Base-by-base conservation (phyloP, 2,329 filamentous ascomycete genomes). In the Fusarium sp. region DNA sequence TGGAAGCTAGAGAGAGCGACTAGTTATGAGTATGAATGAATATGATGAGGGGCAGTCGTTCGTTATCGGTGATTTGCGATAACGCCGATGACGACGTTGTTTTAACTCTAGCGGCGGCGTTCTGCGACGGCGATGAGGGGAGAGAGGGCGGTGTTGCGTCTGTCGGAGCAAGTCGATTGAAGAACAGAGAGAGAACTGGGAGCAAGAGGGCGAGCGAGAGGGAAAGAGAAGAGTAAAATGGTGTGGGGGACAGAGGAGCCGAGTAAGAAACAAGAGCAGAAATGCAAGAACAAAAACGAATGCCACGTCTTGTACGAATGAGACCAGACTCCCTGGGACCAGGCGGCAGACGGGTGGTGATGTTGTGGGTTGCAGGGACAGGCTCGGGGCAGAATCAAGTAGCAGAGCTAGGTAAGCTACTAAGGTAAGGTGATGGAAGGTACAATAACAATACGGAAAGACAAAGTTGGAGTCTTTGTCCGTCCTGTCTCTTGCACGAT, bases 41-140 rank as follows among this genome's bases (percentile, higher is more conserved):
- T 59, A 43, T 49, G 58, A 68, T 67, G 71, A 73, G 73, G 72
- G 72, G 72, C 64, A 66, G 49, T 73, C 54, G 60, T 69, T 73
- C 62, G 70, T 72, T 74, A 71, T 74, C 72, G 67, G 70, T 50
- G 65, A 62, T 61, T 33, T 69, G 70, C 70, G 72, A 74, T 73
- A 74, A 73, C 71, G 69, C 72, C 67, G 59, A 75, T 70, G 73
- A 72, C 68, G 71, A 73, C 67, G 71, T 71, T 63, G 67, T 58
- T 60, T 70, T 44, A 61, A 55, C 61, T 71, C 57, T 70, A 71
- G 72, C 66, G 68, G 63, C 65, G 57, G 62, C 68, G 65, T 65
- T 63, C 64, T 64, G 61, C 58, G 57, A 62, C 40, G 44, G 50
- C 60, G 21, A 59, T 52, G 39, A 44, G 68, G 68, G 57, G 61